These are phyloP conservation scores for Tinospora cordifolia DNA, from an alignment of 164 flowering plant genomes.

Conservation along the genomic window DNA sequence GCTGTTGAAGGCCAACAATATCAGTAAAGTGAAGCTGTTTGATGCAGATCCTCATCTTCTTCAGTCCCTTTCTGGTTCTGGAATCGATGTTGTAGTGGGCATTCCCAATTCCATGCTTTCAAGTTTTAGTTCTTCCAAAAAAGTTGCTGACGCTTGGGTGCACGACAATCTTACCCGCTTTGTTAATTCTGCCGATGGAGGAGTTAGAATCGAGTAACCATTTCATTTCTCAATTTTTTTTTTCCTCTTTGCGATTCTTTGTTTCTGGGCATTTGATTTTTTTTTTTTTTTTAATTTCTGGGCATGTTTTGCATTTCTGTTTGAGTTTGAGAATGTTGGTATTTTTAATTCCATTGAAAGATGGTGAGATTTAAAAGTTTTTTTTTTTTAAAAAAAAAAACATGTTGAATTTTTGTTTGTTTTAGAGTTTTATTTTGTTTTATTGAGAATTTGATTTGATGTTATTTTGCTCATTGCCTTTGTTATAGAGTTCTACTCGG, in stretches of 20 bases:
- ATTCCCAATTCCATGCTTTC: constrained; percentile 71
- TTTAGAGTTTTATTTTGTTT: not conserved
- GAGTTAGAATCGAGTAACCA: constrained; percentile 58
- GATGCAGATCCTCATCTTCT: constrained; percentile 73
- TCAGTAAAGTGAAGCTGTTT: constrained; percentile 61
- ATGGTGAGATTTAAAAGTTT: not conserved
- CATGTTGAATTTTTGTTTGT: not conserved
- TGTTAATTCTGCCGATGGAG: constrained; percentile 27
- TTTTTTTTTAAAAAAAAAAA: no score
- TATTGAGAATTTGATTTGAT: not conserved
- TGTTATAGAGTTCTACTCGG: no score
- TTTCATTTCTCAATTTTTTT: not conserved
- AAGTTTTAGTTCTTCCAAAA: constrained; percentile 51
- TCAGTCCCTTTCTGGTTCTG: constrained; percentile 55
- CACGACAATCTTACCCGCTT: constrained; percentile 84
- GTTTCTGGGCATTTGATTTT: no score
- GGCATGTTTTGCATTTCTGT: not conserved
- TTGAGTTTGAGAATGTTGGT: not conserved
- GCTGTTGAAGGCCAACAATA: constrained; percentile 61
- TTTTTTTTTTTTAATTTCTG: not conserved
- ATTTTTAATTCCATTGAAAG: not conserved
- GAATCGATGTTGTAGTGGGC: constrained; percentile 58
- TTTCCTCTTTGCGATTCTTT: not conserved
- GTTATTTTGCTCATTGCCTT: not conserved
- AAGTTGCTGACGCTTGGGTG: constrained; percentile 73